Evolutionary conservation across 768 basidiomycete genomes (phyloP).

Genomic region (Kwoniella heveanensis): DNA sequence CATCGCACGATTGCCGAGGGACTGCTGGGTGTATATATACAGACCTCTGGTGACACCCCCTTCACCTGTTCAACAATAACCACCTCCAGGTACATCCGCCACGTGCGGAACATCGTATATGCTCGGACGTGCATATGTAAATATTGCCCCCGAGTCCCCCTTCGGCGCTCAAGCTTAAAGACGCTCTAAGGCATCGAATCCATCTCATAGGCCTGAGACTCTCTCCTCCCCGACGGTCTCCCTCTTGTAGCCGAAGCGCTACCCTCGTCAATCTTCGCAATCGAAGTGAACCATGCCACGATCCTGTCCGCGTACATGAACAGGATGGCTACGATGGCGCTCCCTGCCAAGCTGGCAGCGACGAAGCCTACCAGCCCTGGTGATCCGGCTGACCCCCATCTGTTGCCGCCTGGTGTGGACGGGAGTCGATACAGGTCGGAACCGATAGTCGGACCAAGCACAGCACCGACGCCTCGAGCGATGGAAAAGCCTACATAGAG

Average conservation of each 20-base stretch:
- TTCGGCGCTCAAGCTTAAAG: too few relatives aligned
- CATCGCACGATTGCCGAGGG: too few relatives aligned
- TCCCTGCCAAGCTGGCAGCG: conserved; percentile 27
- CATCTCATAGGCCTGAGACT: not conserved
- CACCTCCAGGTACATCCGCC: too few relatives aligned
- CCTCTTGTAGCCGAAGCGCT: too few relatives aligned
- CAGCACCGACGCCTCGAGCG: conserved; percentile 33
- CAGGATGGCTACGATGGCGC: conserved; percentile 14
- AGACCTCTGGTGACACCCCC: too few relatives aligned
- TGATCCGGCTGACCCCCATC: conserved; percentile 37
- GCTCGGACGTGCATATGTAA: too few relatives aligned
- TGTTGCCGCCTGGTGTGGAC: not conserved
- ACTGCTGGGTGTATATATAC: too few relatives aligned
- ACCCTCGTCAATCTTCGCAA: not conserved
- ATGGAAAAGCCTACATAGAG: conserved; percentile 27
- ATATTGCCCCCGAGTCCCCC: too few relatives aligned
- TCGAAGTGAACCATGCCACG: not conserved
- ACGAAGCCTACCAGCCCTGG: conserved; percentile 31
- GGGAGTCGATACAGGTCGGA: conserved; percentile 21
- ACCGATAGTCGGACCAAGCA: conserved; percentile 31
- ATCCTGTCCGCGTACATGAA: not conserved
- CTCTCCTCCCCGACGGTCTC: not conserved
- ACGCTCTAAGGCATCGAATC: not conserved
- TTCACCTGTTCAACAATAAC: too few relatives aligned
- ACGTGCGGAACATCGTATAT: too few relatives aligned